Base-by-base conservation (phyloP, 2,329 filamentous ascomycete species). In the Paramyrothecium roridum region DNA sequence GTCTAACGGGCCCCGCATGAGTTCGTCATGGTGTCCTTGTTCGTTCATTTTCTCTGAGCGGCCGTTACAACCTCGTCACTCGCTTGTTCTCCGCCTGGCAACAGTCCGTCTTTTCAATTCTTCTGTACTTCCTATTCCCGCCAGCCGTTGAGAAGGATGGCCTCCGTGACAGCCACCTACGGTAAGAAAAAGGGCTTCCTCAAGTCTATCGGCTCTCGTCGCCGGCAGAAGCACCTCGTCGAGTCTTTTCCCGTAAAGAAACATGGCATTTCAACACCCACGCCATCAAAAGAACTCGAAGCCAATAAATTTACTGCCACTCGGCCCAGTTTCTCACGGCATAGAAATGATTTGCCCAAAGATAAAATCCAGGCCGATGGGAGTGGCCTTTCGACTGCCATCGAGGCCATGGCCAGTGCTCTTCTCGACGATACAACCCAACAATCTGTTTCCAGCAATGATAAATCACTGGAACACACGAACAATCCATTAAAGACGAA, bases 161-260 rank as follows among this genome's bases (percentile, higher is more conserved):
- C 63, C 43, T 58, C 65, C 20, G 49, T 59, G 19, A 60, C 59
- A 4, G 50, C 64, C 19, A 67, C 63, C 3, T 69, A 69, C 49
- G 64, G 68, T n/a, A 69, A 67, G 57, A 71, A 66, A 55, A 62
- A 63, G 56, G 62, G 57, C 50, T 62, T 71, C 26, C 57, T 70
- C 49, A 63, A 58, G 40, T 58, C 65, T 2, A 55, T 69, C 20
- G 63, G 66, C 21, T 65, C 67, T 34, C 65, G 60, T 12, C 60
- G 63, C 30, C 61, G 61, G n/a, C 62, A 61, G 48, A 68, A 59
- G 49, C 48, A 56, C 21, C 43, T 61, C 19, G 46, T 50, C 19
- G 57, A 63, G 12, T 57, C 59, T 20, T 23, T 59, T n/a, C 54
- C 54, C 11, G 33, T 47, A 17, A 58, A 54, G 21, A 60, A 61